Percentiles rank a stretch among this genome's conserved stretches.
phyloP scores from a whole-genome alignment of 495 filamentous ascomycete genomes.

The Penicillium lividum region DNA sequence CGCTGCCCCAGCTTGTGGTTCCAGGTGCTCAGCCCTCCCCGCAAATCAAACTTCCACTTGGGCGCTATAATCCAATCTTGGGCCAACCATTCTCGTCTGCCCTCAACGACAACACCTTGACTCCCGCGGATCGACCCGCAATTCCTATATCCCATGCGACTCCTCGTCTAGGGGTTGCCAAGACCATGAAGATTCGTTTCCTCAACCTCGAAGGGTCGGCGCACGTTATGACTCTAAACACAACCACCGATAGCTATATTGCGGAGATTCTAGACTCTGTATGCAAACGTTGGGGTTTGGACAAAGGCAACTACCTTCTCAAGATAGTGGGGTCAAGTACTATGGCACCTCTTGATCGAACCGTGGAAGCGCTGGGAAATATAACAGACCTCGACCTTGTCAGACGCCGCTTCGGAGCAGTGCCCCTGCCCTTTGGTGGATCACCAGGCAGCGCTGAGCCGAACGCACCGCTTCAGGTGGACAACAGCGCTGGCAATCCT shows the following conservation, averaged over 20 bases:
- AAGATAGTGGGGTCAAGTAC: conserved; percentile 84
- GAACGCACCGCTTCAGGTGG: conserved; percentile 70
- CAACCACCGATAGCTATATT: conserved; percentile 91
- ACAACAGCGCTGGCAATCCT: conserved; percentile 28
- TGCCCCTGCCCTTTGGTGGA: conserved; percentile 70
- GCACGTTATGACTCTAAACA: conserved; percentile 69
- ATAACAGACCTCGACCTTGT: conserved; percentile 83
- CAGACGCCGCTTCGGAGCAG: conserved; percentile 82
- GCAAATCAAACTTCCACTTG: conserved; percentile 30
- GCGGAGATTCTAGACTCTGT: conserved; percentile 90
- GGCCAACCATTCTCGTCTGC: conserved; percentile 50
- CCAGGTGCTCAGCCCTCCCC: conserved; percentile 37
- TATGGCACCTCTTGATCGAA: conserved; percentile 81
- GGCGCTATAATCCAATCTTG: conserved; percentile 60
- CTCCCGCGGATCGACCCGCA: conserved; percentile 64
- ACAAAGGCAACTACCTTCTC: conserved; percentile 85
- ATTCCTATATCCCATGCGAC: conserved; percentile 59
- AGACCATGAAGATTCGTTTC: conserved; percentile 83
- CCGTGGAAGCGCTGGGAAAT: conserved; percentile 83
- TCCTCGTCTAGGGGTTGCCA: conserved; percentile 73
- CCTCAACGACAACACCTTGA: conserved; percentile 56
- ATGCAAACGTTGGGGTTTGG: conserved; percentile 84
- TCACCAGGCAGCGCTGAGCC: conserved; percentile 81
- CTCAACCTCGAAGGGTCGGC: conserved; percentile 66
- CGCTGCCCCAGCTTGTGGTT: conserved; percentile 40